Conservation (phyloP, 768 basidiomycete genomes). For the Podaxis sp. region DNA sequence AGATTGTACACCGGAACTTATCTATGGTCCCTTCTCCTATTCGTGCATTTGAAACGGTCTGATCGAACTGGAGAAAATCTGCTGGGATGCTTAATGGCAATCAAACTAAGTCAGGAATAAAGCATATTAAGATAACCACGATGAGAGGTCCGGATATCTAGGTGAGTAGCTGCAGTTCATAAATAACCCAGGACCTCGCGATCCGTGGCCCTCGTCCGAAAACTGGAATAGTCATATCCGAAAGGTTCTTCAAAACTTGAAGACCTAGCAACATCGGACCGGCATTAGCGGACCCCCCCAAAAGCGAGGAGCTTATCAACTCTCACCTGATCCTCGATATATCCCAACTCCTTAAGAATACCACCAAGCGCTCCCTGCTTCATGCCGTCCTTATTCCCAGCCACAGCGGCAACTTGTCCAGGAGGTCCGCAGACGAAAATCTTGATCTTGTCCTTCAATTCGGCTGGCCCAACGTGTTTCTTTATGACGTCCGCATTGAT, state of each 20-base stretch:
- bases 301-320: not conserved
- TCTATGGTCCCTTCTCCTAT: too few relatives aligned
- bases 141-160: not conserved
- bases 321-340: conserved; percentile 78
- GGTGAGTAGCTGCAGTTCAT: not conserved
- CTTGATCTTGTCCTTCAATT: conserved; percentile 77
- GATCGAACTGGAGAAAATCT: too few relatives aligned
- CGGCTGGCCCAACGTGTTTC: conserved; percentile 65
- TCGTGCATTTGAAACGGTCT: too few relatives aligned
- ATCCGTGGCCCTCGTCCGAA: not conserved
- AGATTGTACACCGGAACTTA: too few relatives aligned
- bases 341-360: conserved; percentile 85
- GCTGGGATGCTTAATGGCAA: too few relatives aligned
- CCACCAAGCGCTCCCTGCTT: conserved; percentile 85
- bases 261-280: conserved; percentile 2
- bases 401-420: conserved; percentile 81
- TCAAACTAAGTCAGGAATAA: too few relatives aligned
- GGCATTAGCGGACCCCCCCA: not conserved
- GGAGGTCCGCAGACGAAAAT: conserved; percentile 92
- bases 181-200: not conserved
- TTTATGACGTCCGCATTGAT: conserved; percentile 72
- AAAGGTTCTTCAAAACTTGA: conserved; percentile 6
- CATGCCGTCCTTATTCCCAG: conserved; percentile 86
- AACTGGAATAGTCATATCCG: not conserved
- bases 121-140: too few relatives aligned